Evolutionary conservation across 495 filamentous ascomycete species (phyloP), one percentile per base, ranked within the genome.

Genomic region (Mycothermus thermophilus): DNA sequence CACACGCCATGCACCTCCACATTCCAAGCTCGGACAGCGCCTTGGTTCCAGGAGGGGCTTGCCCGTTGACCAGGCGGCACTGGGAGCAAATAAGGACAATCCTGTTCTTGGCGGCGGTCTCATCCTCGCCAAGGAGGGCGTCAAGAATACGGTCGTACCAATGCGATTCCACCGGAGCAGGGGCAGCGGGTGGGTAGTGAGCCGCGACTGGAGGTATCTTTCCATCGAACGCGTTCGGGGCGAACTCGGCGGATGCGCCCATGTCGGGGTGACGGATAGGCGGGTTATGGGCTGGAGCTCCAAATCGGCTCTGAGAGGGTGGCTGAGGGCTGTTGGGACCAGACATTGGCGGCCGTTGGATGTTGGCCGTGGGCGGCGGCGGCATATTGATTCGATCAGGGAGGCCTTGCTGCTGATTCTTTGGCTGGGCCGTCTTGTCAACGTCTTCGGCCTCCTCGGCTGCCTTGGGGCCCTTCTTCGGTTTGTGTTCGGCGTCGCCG

Each of bases 141-240:
- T 97, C 90, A 25, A 96, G 57, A 21, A 97, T 72, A 27, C 90
- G 75, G 49, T 97, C 90, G 54, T 95, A 96, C 92, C 92, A 96
- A 40, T 77, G 72, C 23, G 75, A 60, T 27, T 70, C 70, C 14
- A 54, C 49, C 1, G 54, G 32, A 43, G 54, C 67, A 12, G 55
- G 48, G 1, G 55, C 32, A 43, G 54, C 67, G 19, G 45, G 50
- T 10, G 41, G 47, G 50, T 71, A 63, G 27, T 63, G 64, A 22
- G 53, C 34, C 35, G 53, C 56, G 0, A 50, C 42, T 0, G 48
- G 39, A 7, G 52, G 44, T 13, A 49, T 72, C 20, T 29, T 32
- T 13, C 71, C 33, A 71, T 72, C 67, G 29, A 46, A 56, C 5
- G 71, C 71, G 35, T 74, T 75, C 2, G 70, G 70, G 1, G 71